A percentile compares a stretch with the other conserved stretches of the same genome.
These are phyloP conservation scores for Uromyces viciae-fabae DNA, from an alignment of 1,284 basidiomycete genomes.

Conservation along the genomic window DNA sequence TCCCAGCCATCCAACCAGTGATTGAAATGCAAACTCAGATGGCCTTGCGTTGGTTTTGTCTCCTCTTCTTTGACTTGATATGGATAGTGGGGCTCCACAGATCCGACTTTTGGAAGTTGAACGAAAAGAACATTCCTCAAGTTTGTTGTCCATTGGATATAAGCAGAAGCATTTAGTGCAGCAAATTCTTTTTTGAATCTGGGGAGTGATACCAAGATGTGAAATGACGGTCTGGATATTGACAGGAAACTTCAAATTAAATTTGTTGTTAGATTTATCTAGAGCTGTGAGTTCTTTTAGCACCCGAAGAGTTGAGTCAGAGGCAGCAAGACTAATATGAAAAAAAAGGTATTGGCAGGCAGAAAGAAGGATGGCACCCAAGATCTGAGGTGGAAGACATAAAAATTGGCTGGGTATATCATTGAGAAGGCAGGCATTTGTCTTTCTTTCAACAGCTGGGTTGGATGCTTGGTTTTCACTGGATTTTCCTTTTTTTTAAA, in stretches of 20 bases:
- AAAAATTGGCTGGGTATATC: not conserved
- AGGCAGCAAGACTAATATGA: not conserved
- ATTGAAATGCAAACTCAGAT: slow-evolving; percentile 1
- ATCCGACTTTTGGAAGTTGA: not conserved
- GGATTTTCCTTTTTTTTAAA: too few species aligned
- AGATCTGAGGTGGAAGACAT: not conserved
- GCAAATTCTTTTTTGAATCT: slow-evolving; percentile 3
- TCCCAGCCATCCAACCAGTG: not conserved
- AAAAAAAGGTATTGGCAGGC: slow-evolving; percentile 13
- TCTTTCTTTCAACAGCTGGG: not conserved
- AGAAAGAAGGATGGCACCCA: not conserved
- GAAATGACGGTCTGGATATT: not conserved
- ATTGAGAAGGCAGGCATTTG: not conserved
- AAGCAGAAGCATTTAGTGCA: not conserved
- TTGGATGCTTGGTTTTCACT: not conserved
- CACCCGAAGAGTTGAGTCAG: not conserved
- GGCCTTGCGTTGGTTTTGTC: not conserved
- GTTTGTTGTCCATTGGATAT: not conserved
- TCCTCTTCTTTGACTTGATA: not conserved
- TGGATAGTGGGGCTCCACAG: slow-evolving; percentile 2
- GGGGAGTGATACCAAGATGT: not conserved
- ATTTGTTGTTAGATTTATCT: not conserved
- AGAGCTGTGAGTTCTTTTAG: not conserved
- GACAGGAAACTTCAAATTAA: too few species aligned
- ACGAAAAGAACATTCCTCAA: not conserved